These are phyloP conservation scores for Cantharellus anzutake DNA, from an alignment of 768 basidiomycete species.

Conservation along the genomic window DNA sequence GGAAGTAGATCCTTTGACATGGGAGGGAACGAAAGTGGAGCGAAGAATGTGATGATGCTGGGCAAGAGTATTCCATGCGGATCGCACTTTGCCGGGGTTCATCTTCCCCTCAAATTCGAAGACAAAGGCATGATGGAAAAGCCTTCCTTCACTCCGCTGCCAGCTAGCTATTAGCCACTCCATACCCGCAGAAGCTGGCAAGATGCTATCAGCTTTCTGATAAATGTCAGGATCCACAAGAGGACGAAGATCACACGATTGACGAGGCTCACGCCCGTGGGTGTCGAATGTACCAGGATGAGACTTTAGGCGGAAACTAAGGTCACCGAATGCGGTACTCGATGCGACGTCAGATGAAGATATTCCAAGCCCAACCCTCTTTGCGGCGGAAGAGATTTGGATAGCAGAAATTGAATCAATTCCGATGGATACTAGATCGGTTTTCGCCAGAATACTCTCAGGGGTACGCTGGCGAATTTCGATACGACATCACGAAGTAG, in stretches of 20 bases:
- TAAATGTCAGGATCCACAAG: background rate
- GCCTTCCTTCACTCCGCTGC: background rate
- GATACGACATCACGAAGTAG: background rate
- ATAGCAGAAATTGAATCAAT: background rate
- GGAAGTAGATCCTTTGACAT: background rate
- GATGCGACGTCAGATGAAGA: background rate
- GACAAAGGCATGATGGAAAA: background rate
- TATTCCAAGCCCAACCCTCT: background rate
- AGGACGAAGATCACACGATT: background rate
- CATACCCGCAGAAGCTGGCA: background rate
- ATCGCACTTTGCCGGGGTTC: background rate
- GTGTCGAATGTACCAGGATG: background rate
- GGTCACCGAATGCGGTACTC: background rate
- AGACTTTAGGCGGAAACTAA: background rate
- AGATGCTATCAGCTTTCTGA: background rate
- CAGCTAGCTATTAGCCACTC: background rate
- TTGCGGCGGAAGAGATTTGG: background rate
- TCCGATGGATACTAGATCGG: background rate
- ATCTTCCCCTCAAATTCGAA: background rate
- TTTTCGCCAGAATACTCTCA: background rate
- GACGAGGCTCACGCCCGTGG: background rate
- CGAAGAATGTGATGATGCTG: background rate
- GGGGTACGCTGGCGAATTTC: background rate
- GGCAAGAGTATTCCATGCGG: background rate
- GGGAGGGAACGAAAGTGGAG: background rate